Conservation (phyloP, 257 asterid genomes). For the Solanum sitiens region DNA sequence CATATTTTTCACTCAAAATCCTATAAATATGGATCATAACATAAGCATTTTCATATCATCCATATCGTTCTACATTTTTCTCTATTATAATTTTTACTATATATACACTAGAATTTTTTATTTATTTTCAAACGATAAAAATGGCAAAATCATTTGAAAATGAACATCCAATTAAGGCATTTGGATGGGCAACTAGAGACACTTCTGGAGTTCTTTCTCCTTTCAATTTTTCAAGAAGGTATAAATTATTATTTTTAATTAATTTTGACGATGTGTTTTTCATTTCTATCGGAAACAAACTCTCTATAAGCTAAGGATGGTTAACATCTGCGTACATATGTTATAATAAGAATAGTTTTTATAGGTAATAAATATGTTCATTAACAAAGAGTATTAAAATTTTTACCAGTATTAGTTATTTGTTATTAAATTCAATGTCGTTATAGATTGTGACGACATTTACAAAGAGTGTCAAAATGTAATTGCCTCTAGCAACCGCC, state of each 20-base stretch:
- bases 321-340: too few relatives aligned
- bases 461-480: too few relatives aligned
- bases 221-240: conserved; percentile 49
- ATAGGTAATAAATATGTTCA: fast-evolving
- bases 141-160: conserved; percentile 41
- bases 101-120: too few relatives aligned
- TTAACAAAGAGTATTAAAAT: too few relatives aligned
- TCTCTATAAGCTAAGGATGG: too few relatives aligned
- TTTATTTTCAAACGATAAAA: neutral
- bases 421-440: too few relatives aligned
- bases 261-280: neutral
- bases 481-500: too few relatives aligned
- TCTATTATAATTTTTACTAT: neutral
- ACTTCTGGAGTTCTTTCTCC: conserved; percentile 42
- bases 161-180: conserved; percentile 41
- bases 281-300: fast-evolving
- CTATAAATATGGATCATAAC: neutral
- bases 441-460: too few relatives aligned
- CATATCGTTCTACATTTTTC: neutral
- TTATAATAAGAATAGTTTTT: too few relatives aligned
- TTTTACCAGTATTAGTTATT: too few relatives aligned
- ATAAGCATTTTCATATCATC: neutral
- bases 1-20: neutral
- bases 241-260: too few relatives aligned
- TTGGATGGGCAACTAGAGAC: conserved; percentile 51